A percentile compares a stretch with the other conserved stretches of the same genome.
These are phyloP conservation scores for Mycena sp. DNA, from an alignment of 1,284 basidiomycete species.

Conservation along the genomic window DNA sequence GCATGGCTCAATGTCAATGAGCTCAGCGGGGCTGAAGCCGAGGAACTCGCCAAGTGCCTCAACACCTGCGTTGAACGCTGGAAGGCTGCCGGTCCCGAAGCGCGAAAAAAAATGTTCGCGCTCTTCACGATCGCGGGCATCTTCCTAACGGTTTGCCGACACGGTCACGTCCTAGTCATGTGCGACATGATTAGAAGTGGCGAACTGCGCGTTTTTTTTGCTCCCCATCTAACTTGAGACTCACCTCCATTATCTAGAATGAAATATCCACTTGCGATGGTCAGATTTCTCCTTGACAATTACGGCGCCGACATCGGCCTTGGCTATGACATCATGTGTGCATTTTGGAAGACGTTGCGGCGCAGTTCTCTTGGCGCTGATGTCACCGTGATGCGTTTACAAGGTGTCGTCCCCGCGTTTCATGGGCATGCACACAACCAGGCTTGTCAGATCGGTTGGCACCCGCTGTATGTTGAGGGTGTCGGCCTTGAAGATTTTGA, in stretches of 20 bases:
- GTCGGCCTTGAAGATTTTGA: too few relatives aligned
- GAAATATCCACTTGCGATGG: too few relatives aligned
- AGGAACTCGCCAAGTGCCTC: constrained; percentile 9
- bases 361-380: too few relatives aligned
- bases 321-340: too few relatives aligned
- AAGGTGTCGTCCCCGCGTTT: constrained; percentile 17
- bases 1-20: constrained; percentile 22
- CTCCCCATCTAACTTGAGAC: too few relatives aligned
- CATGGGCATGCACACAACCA: constrained; percentile 27
- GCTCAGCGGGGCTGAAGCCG: constrained; percentile 10
- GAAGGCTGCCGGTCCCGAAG: constrained; percentile 43
- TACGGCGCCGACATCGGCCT: too few relatives aligned
- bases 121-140: constrained; percentile 40
- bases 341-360: too few relatives aligned
- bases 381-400: too few relatives aligned
- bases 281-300: too few relatives aligned
- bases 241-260: too few relatives aligned
- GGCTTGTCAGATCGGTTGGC: constrained; percentile 33
- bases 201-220: constrained; percentile 35
- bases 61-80: constrained; percentile 42
- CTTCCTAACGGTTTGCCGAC: constrained; percentile 42
- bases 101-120: constrained; percentile 34
- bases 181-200: constrained; percentile 31
- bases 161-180: constrained; percentile 32
- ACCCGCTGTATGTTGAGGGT: too few relatives aligned